Conservation (phyloP, 148 eudicot species). For the Rhododendron ferrugineum region DNA sequence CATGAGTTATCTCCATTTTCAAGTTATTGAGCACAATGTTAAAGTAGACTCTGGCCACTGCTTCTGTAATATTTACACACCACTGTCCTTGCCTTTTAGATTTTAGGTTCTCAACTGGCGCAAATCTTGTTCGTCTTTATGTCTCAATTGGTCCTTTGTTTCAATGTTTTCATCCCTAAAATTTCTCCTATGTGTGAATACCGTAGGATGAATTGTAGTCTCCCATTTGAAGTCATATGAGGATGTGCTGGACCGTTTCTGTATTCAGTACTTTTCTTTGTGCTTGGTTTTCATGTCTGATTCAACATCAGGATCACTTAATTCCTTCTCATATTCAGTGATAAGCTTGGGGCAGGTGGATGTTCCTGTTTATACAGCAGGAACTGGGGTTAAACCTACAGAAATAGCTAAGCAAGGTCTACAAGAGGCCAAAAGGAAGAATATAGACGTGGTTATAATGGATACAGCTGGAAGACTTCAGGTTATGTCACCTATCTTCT, state of each 20-base stretch:
- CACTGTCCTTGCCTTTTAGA: neutral
- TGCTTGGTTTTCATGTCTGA: neutral
- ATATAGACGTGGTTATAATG: conserved; percentile 84
- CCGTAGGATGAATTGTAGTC: neutral
- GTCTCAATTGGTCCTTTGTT: neutral
- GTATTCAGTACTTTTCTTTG: neutral
- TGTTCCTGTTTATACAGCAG: conserved; percentile 93
- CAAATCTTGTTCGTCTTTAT: neutral
- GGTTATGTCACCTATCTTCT: conserved; percentile 35
- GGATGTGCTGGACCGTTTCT: neutral
- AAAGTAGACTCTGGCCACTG: neutral
- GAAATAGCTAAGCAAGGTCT: conserved; percentile 82
- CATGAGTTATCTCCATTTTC: neutral
- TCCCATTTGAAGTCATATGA: conserved; percentile 5
- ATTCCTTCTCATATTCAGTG: conserved; percentile 37
- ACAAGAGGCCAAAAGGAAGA: conserved; percentile 73
- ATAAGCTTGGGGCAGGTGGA: conserved; percentile 67
- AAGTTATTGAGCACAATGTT: neutral
- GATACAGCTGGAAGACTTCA: conserved; percentile 99
- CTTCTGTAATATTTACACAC: neutral
- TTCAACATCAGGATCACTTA: conserved; percentile 6
- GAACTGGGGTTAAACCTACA: conserved; percentile 80
- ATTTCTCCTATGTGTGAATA: neutral
- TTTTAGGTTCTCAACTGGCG: neutral
- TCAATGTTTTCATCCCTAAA: neutral